phyloP scores from a whole-genome alignment of 371 early-diverging fungal species.

The Syncephalastrum monosporum region DNA sequence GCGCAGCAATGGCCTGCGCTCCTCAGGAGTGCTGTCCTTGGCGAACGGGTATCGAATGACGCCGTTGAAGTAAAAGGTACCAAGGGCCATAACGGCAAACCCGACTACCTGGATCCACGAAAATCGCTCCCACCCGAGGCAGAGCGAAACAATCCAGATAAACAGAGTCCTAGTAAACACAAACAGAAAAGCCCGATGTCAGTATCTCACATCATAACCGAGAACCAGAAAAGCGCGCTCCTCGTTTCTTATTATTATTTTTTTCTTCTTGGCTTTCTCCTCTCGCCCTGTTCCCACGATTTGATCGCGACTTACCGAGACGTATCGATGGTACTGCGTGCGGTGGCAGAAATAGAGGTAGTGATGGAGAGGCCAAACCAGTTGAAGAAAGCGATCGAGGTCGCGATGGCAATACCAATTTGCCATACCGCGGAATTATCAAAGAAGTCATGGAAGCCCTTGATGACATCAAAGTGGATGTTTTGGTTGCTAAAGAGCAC shows the following conservation, averaged over 20 bases:
- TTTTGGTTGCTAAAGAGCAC: constrained; percentile 59
- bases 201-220: not conserved
- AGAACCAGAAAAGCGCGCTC: constrained; percentile 1
- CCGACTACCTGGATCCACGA: constrained; percentile 85
- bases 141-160: constrained; percentile 90
- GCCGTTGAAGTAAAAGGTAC: constrained; percentile 91
- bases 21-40: constrained; percentile 16
- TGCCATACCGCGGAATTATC: constrained; percentile 66
- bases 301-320: constrained; percentile 54
- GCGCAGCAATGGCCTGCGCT: constrained; percentile 31
- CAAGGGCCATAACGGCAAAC: constrained; percentile 82
- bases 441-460: constrained; percentile 75
- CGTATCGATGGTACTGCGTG: constrained; percentile 93
- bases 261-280: constrained; percentile 7
- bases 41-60: constrained; percentile 59
- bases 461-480: constrained; percentile 76
- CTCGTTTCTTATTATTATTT: not conserved
- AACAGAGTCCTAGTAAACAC: constrained; percentile 72
- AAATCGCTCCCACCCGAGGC: constrained; percentile 94
- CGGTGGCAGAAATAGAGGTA: constrained; percentile 78
- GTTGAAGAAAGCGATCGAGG: constrained; percentile 92
- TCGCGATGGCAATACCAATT: constrained; percentile 77
- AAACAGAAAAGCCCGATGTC: not conserved
- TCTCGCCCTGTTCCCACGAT: not conserved
- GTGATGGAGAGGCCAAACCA: constrained; percentile 95